A percentile compares a stretch with the other conserved stretches of the same genome.
Conservation (phyloP, 345 rosid genomes). For the Raphanus sativus region DNA sequence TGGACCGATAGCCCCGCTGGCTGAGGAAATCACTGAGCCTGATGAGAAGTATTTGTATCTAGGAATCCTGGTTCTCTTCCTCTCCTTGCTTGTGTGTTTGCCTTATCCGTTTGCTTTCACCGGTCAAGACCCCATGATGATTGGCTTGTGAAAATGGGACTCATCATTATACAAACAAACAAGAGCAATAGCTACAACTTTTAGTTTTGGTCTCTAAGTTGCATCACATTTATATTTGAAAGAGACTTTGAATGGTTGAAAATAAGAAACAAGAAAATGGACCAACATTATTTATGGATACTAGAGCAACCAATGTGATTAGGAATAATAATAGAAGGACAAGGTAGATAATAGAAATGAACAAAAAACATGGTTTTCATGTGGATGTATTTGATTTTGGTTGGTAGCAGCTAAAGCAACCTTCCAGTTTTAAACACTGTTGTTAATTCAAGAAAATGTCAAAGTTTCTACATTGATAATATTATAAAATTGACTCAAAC, state of each 20-base stretch:
- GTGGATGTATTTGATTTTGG: conserved; percentile 28
- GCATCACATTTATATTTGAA: background rate
- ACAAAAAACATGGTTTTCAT: conserved; percentile 25
- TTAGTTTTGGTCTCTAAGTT: conserved; percentile 17
- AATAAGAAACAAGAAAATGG: background rate
- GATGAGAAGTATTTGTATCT: conserved; percentile 57
- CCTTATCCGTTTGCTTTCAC: conserved; percentile 87
- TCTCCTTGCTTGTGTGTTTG: conserved; percentile 79
- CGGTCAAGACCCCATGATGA: conserved; percentile 40
- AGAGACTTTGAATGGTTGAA: background rate
- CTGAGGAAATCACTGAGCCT: conserved; percentile 78
- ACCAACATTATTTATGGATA: background rate
- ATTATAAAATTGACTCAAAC: conserved; percentile 3
- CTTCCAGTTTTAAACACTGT: background rate
- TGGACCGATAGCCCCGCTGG: conserved; percentile 82
- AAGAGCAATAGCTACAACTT: conserved; percentile 2
- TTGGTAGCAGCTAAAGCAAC: conserved; percentile 31
- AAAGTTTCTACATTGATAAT: conserved; percentile 10
- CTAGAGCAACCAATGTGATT: background rate
- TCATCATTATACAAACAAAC: background rate
- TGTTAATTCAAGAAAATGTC: conserved; percentile 14
- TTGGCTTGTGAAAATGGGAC: conserved; percentile 39
- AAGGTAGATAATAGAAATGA: conserved; percentile 15
- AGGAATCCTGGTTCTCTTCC: conserved; percentile 67
- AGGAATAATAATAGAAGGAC: background rate